phyloP scores from a whole-genome alignment of 345 rosid genomes.

The Iberis pinnata region DNA sequence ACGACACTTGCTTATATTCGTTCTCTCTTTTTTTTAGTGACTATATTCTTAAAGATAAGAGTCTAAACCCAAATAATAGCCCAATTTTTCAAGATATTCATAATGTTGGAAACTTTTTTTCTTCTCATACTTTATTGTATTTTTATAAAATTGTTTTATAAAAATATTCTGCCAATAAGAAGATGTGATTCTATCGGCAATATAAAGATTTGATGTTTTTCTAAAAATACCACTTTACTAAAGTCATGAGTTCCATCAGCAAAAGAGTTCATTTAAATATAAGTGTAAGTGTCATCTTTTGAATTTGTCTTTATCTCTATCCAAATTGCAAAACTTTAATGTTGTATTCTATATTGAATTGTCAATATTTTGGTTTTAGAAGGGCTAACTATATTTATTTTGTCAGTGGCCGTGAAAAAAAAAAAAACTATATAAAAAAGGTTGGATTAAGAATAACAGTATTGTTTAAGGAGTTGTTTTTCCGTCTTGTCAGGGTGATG shows the following conservation, averaged over 20 bases:
- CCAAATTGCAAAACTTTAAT: conserved; percentile 13
- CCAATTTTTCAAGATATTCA: conserved; percentile 8
- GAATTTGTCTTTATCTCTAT: not conserved
- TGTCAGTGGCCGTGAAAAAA: no score
- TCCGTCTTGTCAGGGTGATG: no score
- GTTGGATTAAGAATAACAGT: no score
- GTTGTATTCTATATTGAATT: conserved; percentile 11
- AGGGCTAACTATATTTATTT: no score
- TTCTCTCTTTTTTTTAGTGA: conserved; percentile 2
- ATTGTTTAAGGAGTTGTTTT: no score
- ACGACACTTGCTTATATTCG: conserved; percentile 21
- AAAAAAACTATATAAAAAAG: no score
- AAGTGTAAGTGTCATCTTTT: not conserved
- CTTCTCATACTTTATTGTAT: not conserved
- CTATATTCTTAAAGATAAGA: conserved; percentile 28
- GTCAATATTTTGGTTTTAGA: not conserved
- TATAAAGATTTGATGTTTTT: conserved; percentile 27
- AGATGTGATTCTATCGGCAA: conserved; percentile 30
- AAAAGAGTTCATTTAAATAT: conserved; percentile 8
- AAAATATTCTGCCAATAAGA: conserved; percentile 26
- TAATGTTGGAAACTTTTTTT: not conserved
- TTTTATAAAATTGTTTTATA: not conserved
- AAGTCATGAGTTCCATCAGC: conserved; percentile 5
- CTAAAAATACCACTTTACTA: conserved; percentile 13
- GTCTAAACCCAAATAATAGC: conserved; percentile 14